Base-by-base conservation (phyloP, 257 asterid species). In the Paulownia fortunei region DNA sequence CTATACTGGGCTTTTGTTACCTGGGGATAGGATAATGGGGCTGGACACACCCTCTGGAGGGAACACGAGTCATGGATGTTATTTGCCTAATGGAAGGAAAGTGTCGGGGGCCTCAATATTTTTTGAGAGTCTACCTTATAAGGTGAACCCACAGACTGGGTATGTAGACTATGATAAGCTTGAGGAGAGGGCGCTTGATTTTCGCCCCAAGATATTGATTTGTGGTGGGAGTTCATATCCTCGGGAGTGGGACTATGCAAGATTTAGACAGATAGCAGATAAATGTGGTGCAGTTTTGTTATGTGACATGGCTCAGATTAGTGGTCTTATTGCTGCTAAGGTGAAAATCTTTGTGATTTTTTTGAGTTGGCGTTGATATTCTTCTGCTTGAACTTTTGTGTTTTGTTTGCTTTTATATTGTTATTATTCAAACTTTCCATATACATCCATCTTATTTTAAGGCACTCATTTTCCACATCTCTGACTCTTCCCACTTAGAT, bases 201-300 rank as follows among this genome's bases (percentile, higher is more conserved):
- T 86, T 80, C 94, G 97, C 55, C 98, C 98, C 26, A 93, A 90
- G 91, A 86, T 93, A 73, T 90, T 93, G 80, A 93, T 93, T 49
- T 93, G 97, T 81, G 98, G 98, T 67, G 98, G 97, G 44, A 93
- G 97, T 82, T 89, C 94, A 1, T 93, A 93, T 85, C 97, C 98
- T 19, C 79, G 97, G 39, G 98, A 93, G 75, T 93, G 94, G 98
- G 97, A 93, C 78, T 90, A 93, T 80, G 88, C 85, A 16, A 89
- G 86, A 82, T 92, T 93, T 67, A 86, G 96, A 64, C 92, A 86
- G 76, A 84, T 93, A 69, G 96, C 98, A 0, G 98, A 91, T 83
- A 93, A 88, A 76, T 91, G 96, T 80, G 98, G 98, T 74, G 97
- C 97, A 5, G 88, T 88, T 58, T 85, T 93, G 84, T 69, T 93